phyloP scores from a whole-genome alignment of 2,329 filamentous ascomycete species.

The Sarocladium brachiariae region DNA sequence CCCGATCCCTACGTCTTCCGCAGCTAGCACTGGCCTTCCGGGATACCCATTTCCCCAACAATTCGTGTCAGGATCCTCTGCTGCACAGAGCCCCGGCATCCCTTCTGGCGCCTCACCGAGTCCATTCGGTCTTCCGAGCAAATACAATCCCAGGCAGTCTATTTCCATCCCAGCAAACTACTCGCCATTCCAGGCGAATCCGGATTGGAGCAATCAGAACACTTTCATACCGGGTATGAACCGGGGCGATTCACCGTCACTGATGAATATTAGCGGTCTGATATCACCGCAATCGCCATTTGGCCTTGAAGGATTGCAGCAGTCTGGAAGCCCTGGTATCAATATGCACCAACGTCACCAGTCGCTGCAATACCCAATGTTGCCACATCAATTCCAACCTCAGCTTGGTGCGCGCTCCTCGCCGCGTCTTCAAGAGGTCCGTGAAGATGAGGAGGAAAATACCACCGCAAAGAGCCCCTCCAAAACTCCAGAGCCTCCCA shows the following conservation, averaged over 20 bases:
- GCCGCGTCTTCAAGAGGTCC: slow-evolving; percentile 62
- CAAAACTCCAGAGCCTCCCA: slow-evolving; percentile 44
- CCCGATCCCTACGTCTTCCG: slow-evolving; percentile 72
- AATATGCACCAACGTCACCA: slow-evolving; percentile 50
- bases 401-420: slow-evolving; percentile 50
- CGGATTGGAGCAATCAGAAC: slow-evolving; percentile 44
- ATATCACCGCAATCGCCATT: slow-evolving; percentile 61
- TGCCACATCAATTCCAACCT: slow-evolving; percentile 49
- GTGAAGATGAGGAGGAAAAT: slow-evolving; percentile 64
- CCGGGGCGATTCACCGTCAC: slow-evolving; percentile 58
- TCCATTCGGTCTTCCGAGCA: slow-evolving; percentile 55
- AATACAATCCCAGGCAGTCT: slow-evolving; percentile 65
- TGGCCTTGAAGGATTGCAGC: slow-evolving; percentile 42
- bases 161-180: slow-evolving; percentile 57
- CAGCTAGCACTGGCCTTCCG: slow-evolving; percentile 55
- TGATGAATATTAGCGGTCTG: slow-evolving; percentile 44
- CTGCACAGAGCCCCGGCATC: slow-evolving; percentile 55
- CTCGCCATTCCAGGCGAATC: slow-evolving; percentile 52
- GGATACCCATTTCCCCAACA: slow-evolving; percentile 50
- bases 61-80: slow-evolving; percentile 56
- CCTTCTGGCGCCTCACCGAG: slow-evolving; percentile 62
- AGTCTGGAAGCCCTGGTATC: slow-evolving; percentile 32
- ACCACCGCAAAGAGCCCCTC: slow-evolving; percentile 40
- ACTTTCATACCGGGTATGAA: slow-evolving; percentile 47
- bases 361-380: slow-evolving; percentile 50